Base-by-base conservation (phyloP, 2,329 filamentous ascomycete genomes). In the Claviceps purpurea region DNA sequence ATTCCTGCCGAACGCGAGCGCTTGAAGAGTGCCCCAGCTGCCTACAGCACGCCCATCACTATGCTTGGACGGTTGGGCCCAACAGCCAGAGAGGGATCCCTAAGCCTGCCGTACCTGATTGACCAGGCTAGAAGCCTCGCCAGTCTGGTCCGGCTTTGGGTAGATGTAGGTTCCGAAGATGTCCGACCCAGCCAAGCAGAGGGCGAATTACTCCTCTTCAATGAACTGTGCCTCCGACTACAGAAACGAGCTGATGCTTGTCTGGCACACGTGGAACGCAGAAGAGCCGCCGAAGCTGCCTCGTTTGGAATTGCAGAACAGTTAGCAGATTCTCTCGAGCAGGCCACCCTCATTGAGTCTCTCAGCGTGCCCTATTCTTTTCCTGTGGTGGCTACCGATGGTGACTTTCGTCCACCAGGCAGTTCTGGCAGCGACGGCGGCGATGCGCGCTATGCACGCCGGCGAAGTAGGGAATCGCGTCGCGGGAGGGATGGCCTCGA, bases 11-110 rank as follows among this genome's bases (percentile, higher is more conserved):
- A 89, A 47, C 77, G 80, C 48, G 76, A 74, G n/a, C 72, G 76
- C 45, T n/a, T 52, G 13, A 73, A 79, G 41, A 73, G 80, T 8
- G 76, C 89, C 8, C 87, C 88, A 1, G 85, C 89, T 1, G 89
- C 87, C 2, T 98, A 97, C 69, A 90, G 87, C 48, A 96, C 93
- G 0, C 93, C 93, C 0, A 82, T 93, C 51, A 89, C 90, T 10
- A 97, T 98, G 56, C 78, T 95, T 43, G 82, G 84, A 44, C 85
- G 93, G 1, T 71, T 97, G 14, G 85, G 88, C 7, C 81, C 84
- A 10, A 84, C 84, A 0, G 88, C 87, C 8, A 81, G 88, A 52
- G 93, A 98, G 70, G 93, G 93, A 0, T 95, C 96, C 60, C 91
- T 90, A 0, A 93, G 87, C 46, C 73, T 98, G 14, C 93, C 93